Evolutionary conservation across 208 protist genomes (phyloP).

Genomic region (Phytomonas sp.): DNA sequence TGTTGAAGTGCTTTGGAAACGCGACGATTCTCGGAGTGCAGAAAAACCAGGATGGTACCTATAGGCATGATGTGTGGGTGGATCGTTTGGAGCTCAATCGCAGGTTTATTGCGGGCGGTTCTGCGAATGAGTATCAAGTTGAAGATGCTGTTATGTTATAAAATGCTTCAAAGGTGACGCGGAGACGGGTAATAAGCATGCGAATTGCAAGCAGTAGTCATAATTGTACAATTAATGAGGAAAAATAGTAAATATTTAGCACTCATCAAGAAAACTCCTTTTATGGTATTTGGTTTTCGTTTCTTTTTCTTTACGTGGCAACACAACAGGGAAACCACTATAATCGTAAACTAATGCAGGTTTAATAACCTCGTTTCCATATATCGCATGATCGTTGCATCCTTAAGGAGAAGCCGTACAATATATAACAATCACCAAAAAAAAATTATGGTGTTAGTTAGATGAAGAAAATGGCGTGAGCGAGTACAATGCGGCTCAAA

Average conservation of each 20-base stretch:
- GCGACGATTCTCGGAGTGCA: background rate
- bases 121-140: background rate
- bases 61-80: constrained; percentile 6
- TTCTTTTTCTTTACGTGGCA: constrained; percentile 4
- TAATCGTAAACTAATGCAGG: background rate
- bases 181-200: background rate
- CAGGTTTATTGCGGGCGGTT: background rate
- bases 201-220: background rate
- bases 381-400: background rate
- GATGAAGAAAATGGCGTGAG: background rate
- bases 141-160: background rate
- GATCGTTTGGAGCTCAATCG: constrained; percentile 24
- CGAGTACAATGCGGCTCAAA: background rate
- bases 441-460: background rate
- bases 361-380: background rate
- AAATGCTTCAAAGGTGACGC: background rate
- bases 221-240: background rate
- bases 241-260: background rate
- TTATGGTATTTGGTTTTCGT: background rate
- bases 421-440: background rate
- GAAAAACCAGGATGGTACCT: constrained; percentile 4
- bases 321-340: background rate
- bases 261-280: background rate
- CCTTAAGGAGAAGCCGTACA: background rate
- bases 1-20: background rate